phyloP scores from a whole-genome alignment of 306 rosid species.

The Corylus americana region DNA sequence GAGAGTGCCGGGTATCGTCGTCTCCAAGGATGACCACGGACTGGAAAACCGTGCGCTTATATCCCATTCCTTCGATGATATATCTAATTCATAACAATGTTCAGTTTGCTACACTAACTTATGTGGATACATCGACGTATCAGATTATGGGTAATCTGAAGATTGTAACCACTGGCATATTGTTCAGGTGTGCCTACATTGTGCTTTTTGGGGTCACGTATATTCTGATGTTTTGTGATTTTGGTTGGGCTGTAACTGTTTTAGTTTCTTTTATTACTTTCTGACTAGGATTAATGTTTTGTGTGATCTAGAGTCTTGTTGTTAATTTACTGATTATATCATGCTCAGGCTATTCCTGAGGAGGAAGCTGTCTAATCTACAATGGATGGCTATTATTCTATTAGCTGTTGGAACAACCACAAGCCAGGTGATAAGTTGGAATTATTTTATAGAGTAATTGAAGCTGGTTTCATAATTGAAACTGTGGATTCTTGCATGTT shows the following conservation, averaged over 20 bases:
- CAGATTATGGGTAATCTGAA: conserved; percentile 98
- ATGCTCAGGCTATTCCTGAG: conserved; percentile 67
- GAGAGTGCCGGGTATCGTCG: conserved; percentile 58
- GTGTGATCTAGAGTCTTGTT: background rate
- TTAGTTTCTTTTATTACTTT: background rate
- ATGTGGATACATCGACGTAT: conserved; percentile 91
- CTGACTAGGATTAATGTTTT: background rate
- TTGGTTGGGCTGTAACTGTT: background rate
- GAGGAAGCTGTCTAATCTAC: conserved; percentile 82
- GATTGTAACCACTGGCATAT: conserved; percentile 84
- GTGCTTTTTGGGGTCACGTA: background rate
- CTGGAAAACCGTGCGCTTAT: conserved; percentile 69
- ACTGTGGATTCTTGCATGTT: background rate
- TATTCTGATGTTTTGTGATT: background rate
- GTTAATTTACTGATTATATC: conserved; percentile 6
- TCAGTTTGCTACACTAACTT: conserved; percentile 87
- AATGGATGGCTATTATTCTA: conserved; percentile 81
- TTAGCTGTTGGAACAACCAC: conserved; percentile 97
- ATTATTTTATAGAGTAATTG: background rate
- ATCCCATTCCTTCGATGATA: conserved; percentile 81
- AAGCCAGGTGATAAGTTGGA: conserved; percentile 63
- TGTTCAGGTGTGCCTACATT: conserved; percentile 80
- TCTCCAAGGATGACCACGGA: conserved; percentile 82
- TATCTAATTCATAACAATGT: conserved; percentile 83
- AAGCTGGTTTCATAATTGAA: background rate